Conservation (phyloP, 108 stramenopile species). For the Cylindrotheca fusiformis region DNA sequence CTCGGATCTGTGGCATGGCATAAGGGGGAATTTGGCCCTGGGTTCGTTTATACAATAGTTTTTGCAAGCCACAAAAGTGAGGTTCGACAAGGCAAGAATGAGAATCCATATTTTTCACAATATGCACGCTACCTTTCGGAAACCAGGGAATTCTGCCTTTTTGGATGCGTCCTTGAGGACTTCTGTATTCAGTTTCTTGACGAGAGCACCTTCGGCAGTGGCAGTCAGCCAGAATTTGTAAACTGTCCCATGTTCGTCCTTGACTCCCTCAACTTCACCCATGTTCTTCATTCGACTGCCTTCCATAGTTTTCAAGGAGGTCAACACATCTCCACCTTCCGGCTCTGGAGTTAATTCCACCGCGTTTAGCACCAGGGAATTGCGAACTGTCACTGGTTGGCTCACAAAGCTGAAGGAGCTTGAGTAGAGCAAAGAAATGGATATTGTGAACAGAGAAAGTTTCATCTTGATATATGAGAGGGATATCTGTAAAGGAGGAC, state of each 20-base stretch:
- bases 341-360: slow-evolving; percentile 71
- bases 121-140: slow-evolving; percentile 56
- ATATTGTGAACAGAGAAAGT: too few species aligned
- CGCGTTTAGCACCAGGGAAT: neutral
- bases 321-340: slow-evolving; percentile 75
- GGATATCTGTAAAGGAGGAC: too few species aligned
- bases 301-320: slow-evolving; percentile 46
- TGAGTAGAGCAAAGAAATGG: too few species aligned
- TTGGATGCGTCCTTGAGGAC: slow-evolving; percentile 78
- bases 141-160: slow-evolving; percentile 86
- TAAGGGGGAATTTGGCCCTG: slow-evolving; percentile 81
- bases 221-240: slow-evolving; percentile 77
- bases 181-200: slow-evolving; percentile 54
- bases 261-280: slow-evolving; percentile 38
- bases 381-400: neutral
- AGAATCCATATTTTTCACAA: neutral
- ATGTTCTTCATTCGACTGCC: slow-evolving; percentile 74
- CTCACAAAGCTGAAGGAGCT: too few species aligned
- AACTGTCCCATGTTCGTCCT: slow-evolving; percentile 44
- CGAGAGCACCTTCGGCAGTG: slow-evolving; percentile 47
- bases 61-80: too few species aligned
- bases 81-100: neutral
- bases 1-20: slow-evolving; percentile 80
- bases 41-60: neutral
- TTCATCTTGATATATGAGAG: too few species aligned